phyloP scores from a whole-genome alignment of 257 asterid genomes.

The Nicotiana obtusifolia region DNA sequence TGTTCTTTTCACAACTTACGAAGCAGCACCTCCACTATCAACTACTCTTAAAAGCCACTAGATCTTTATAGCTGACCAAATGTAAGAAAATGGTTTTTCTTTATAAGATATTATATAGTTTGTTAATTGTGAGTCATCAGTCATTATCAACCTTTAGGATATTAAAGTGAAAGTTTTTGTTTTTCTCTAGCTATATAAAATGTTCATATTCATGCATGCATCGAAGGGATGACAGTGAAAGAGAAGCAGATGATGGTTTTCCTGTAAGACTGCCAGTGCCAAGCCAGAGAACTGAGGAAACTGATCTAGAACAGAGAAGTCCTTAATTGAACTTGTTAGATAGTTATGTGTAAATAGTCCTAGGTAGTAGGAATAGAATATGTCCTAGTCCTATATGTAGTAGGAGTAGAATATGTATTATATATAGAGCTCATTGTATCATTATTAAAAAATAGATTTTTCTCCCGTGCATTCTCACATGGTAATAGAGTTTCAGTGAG shows the following conservation, averaged over 20 bases:
- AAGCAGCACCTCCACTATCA: neutral
- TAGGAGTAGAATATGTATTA: too few relatives aligned
- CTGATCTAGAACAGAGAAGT: neutral
- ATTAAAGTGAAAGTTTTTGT: neutral
- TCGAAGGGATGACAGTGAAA: neutral
- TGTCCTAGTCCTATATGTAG: too few relatives aligned
- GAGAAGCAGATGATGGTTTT: neutral
- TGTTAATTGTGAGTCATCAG: slow-evolving; percentile 6
- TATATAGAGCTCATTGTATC: too few relatives aligned
- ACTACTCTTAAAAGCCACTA: neutral
- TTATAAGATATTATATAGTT: neutral
- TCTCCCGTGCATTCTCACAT: too few relatives aligned
- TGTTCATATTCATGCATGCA: slow-evolving; percentile 7
- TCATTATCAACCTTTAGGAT: neutral
- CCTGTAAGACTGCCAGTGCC: neutral
- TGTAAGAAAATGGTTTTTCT: neutral
- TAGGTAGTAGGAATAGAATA: too few relatives aligned
- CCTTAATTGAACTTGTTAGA: neutral
- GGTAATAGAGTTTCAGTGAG: too few relatives aligned
- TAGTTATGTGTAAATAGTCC: too few relatives aligned
- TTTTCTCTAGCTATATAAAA: neutral
- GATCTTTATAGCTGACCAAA: neutral
- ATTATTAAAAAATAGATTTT: too few relatives aligned
- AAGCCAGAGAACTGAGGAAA: neutral
- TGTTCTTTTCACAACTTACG: neutral